A percentile compares a stretch with the other conserved stretches of the same genome.
These are phyloP conservation scores for Trametes cinnabarina DNA, from an alignment of 768 basidiomycete species.

Conservation along the genomic window DNA sequence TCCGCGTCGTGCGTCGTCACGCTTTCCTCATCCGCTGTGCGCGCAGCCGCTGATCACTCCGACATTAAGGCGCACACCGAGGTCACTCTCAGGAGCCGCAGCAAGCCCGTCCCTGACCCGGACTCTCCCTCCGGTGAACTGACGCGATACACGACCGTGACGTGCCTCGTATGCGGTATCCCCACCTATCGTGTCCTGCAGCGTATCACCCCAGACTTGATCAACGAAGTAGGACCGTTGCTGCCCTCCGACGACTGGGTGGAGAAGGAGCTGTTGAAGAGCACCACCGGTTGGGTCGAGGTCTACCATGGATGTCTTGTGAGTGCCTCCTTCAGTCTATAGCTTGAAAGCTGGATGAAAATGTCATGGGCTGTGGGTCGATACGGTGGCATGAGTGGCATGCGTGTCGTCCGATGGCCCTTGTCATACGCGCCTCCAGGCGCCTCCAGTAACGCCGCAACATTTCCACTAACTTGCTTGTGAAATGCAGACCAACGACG, in stretches of 20 bases:
- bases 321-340: conserved; percentile 33
- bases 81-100: conserved; percentile 63
- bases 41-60: not conserved
- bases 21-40: not conserved
- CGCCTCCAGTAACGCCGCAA: conserved; percentile 2
- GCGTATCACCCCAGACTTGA: conserved; percentile 52
- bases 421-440: not conserved
- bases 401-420: conserved; percentile 6
- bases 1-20: conserved; percentile 54
- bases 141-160: conserved; percentile 61
- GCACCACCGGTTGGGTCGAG: conserved; percentile 70
- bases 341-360: not conserved
- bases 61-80: conserved; percentile 59
- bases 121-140: conserved; percentile 16
- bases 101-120: conserved; percentile 22
- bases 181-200: conserved; percentile 70
- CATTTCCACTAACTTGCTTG: not conserved
- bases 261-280: conserved; percentile 69
- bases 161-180: conserved; percentile 66
- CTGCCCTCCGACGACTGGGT: conserved; percentile 76
- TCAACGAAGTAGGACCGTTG: conserved; percentile 60
- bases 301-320: conserved; percentile 66
- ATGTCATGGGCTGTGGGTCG: not conserved
- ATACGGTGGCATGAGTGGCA: not conserved
- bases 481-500: conserved; percentile 25